Evolutionary conservation across 1,139 yeast species (phyloP), one percentile per base, ranked within the genome.

Genomic region (Groenewaldozyma sp.): DNA sequence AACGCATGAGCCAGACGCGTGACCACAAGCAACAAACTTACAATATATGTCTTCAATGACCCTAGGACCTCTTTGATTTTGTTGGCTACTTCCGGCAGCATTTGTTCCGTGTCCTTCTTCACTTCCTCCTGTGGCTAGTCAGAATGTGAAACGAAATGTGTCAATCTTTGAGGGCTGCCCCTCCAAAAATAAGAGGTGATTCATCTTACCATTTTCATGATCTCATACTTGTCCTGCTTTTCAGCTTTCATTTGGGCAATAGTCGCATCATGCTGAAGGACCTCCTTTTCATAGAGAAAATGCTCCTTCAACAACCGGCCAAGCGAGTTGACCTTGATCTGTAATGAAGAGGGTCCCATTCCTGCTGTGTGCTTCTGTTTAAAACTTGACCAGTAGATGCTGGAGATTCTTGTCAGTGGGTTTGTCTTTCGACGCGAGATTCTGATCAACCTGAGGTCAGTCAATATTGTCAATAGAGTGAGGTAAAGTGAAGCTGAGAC

Each of bases 301-400:
- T 80, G 78, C 56, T 87, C 96, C 52, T 84, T 84, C 40, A 81
- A 54, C 29, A 88, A 68, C 45, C 95, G 70, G 47, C 73, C 73
- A 39, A 87, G 67, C 3, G 95, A 93, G 47, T 74, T 76, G 37
- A 74, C 70, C 54, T 86, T 86, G 61, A 87, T 84, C 52, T 82
- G 83, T 40, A 83, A 61, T 47, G 73, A 78, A 1, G 87, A 67
- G 35, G 95, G 95, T 2, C 88, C 73, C 88, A 83, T 86, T 20
- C 13, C 38, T 19, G 19, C 7, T 11, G 13, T 34, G 31, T 28
- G 16, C 18, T 24, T 28, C n/a, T 34, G 16, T 14, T 28, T 28
- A n/a, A n/a, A n/a, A n/a, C n/a, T n/a, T n/a, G n/a, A n/a, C n/a
- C 27, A 10, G 9, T n/a, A 24, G 27, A 9, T 10, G n/a, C 27